Percentiles rank a stretch among this genome's conserved stretches.
These are phyloP conservation scores for Lithohypha guttulata DNA, from an alignment of 2,329 filamentous ascomycete genomes.

Conservation along the genomic window DNA sequence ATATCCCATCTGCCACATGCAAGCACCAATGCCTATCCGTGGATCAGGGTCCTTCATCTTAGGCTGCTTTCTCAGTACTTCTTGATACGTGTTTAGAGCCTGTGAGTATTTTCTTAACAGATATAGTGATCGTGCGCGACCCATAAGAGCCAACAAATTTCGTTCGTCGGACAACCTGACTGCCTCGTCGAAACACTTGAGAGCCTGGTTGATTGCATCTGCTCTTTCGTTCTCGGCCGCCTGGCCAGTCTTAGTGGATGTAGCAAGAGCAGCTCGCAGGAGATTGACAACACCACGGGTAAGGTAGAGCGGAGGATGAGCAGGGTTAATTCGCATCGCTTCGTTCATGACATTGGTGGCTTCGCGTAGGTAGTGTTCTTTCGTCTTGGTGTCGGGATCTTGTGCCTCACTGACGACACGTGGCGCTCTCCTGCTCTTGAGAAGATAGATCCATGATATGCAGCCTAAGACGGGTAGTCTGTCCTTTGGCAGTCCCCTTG, in stretches of 20 bases:
- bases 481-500: constrained; percentile 62
- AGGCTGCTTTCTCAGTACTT: constrained; percentile 74
- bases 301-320: constrained; percentile 81
- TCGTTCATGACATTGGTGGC: constrained; percentile 92
- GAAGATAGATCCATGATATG: constrained; percentile 82
- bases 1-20: constrained; percentile 91
- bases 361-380: constrained; percentile 81
- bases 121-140: constrained; percentile 76
- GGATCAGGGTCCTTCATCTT: constrained; percentile 86
- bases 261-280: constrained; percentile 73
- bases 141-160: constrained; percentile 87
- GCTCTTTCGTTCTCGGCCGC: constrained; percentile 59
- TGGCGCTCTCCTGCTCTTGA: constrained; percentile 75
- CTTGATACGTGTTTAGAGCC: constrained; percentile 74
- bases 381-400: constrained; percentile 62
- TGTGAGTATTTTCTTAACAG: constrained; percentile 79
- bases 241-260: constrained; percentile 56
- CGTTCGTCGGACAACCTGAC: constrained; percentile 71
- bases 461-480: constrained; percentile 60
- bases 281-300: constrained; percentile 83
- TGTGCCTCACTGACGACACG: constrained; percentile 55
- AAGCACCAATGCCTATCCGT: constrained; percentile 89
- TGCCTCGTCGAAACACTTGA: constrained; percentile 92
- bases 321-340: constrained; percentile 84
- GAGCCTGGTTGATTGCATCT: constrained; percentile 70